Conservation (phyloP, 1,139 yeast species). For the Nadsonia starkeyi-henricii region DNA sequence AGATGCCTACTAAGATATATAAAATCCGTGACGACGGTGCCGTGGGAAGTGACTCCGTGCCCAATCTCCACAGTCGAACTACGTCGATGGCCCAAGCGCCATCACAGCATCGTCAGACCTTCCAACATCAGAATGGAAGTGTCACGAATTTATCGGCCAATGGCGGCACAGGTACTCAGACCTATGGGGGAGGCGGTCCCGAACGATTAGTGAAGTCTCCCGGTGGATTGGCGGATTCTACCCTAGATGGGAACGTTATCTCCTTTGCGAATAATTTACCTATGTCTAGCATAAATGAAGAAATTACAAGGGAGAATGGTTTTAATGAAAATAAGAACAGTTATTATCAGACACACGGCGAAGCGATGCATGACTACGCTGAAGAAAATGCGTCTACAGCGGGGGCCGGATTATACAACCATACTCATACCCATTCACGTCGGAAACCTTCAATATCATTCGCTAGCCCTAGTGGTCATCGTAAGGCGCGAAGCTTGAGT, state of each 20-base stretch:
- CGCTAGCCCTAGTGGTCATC: neutral
- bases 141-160: neutral
- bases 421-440: neutral
- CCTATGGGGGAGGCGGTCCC: neutral
- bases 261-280: neutral
- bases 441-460: neutral
- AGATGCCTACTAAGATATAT: neutral
- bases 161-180: neutral
- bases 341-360: neutral
- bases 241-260: neutral
- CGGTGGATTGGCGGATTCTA: neutral
- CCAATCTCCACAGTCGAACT: neutral
- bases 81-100: neutral
- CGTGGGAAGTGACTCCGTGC: too few species aligned
- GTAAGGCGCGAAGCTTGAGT: constrained; percentile 12
- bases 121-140: neutral
- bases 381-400: neutral
- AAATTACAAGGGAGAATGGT: neutral
- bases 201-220: neutral
- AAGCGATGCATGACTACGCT: neutral
- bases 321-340: neutral
- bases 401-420: too few species aligned
- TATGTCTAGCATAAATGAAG: neutral
- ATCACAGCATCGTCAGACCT: neutral
- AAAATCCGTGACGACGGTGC: neutral